Base-by-base conservation (phyloP, 176 grass and related monocot species). In the Oryza brachyantha region DNA sequence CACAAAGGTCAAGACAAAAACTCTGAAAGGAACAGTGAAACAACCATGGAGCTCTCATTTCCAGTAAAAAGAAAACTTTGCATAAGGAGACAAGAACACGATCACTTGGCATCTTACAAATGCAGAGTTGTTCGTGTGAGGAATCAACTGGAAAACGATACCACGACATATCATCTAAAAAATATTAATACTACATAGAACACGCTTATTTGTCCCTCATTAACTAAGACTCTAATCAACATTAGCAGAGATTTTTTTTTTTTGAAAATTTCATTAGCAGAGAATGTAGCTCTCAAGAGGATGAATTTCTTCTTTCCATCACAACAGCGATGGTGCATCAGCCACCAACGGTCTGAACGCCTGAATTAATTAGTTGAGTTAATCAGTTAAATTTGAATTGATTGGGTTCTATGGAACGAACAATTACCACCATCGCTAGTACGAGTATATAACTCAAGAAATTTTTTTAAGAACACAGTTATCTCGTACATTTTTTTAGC, bases 1-100 rank as follows among this genome's bases (percentile, higher is more conserved):
- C 9, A 37, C 70, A 54, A 32, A 58, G 29, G 71, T 37, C 50
- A 25, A 8, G 27, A 28, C 34, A 57, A 57, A 12, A 5, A 14
- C 12, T 42, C 19, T 38, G 64, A 58, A 40, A 79, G 64, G 11
- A 79, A 79, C 77, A 58, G 77, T 41, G 46, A 69, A 79, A 69
- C 77, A 40, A 79, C 77, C 76, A 13, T 35, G 3, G 64, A 11
- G 37, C 7, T 8, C 10, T 22, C 35, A 4, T 67, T 22, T 67
- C 9, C 4, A 13, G 64, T 7, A 67, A 36, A 65, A 36, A 52
- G 17, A 7, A 7, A 11, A 66, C 63, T 66, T 5, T 67, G 64
- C 64, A 13, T 8, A 67, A 38, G 21, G 11, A 37, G 64, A 24
- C 35, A 39, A 38, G 35, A 5, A 67, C 35, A 39, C 52, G 10